Conservation (phyloP, 139 green algal species). For the Coelastrella sp. region DNA sequence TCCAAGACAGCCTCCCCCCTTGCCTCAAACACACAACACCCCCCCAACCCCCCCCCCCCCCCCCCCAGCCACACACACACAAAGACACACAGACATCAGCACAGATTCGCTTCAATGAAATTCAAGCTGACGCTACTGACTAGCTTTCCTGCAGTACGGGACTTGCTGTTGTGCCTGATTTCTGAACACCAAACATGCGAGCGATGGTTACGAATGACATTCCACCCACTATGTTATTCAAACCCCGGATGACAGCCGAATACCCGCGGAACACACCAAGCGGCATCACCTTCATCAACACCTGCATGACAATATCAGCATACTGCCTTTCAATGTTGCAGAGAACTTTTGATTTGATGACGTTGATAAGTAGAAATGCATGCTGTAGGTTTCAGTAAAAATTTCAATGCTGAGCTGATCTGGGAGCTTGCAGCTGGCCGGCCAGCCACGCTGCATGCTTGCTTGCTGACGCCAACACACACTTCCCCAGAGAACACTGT, state of each 20-base stretch:
- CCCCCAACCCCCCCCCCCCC: no score
- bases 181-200: conserved; percentile 90
- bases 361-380: not conserved
- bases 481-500: not conserved
- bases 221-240: conserved; percentile 94
- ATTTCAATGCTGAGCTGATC: no score
- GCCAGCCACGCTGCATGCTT: no score
- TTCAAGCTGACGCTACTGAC: no score
- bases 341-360: not conserved
- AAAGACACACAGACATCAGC: not conserved
- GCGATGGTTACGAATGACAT: conserved; percentile 93
- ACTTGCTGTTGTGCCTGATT: conserved; percentile 55
- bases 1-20: no score
- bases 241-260: conserved; percentile 80
- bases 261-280: conserved; percentile 81
- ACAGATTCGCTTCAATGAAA: not conserved
- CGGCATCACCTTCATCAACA: conserved; percentile 79
- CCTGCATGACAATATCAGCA: conserved; percentile 57
- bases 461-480: no score
- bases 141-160: not conserved
- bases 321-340: not conserved
- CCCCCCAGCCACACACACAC: no score
- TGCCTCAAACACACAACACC: no score
- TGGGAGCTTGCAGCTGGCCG: no score
- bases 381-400: not conserved